Evolutionary conservation across 371 early-diverging fungal genomes (phyloP).

Genomic region (Rhizomucor pusillus): DNA sequence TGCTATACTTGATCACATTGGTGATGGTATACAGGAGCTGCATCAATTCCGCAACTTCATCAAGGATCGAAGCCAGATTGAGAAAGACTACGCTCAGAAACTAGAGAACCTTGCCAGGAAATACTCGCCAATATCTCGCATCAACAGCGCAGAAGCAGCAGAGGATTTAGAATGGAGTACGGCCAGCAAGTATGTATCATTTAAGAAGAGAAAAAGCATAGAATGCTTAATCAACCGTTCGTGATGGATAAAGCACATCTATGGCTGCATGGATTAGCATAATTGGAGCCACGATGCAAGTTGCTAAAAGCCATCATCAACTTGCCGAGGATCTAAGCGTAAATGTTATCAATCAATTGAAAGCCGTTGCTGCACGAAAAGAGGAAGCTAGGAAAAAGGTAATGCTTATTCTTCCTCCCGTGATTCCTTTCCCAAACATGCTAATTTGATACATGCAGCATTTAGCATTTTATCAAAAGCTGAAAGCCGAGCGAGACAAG

Average conservation of each 20-base stretch:
- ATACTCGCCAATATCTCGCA: constrained; percentile 46
- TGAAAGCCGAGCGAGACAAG: constrained; percentile 64
- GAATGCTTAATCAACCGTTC: too few species aligned
- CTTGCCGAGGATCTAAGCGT: constrained; percentile 59
- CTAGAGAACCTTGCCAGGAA: constrained; percentile 68
- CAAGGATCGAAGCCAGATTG: constrained; percentile 70
- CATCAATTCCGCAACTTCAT: constrained; percentile 73
- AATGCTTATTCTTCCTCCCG: too few species aligned
- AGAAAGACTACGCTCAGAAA: constrained; percentile 74
- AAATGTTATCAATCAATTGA: constrained; percentile 57
- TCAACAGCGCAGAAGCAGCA: constrained; percentile 5
- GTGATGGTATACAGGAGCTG: constrained; percentile 60
- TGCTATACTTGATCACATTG: constrained; percentile 52
- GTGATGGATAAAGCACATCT: constrained; percentile 17
- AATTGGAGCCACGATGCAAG: constrained; percentile 55
- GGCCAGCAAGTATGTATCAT: constrained; percentile 25
- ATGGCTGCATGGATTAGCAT: constrained; percentile 53
- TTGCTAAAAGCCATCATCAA: constrained; percentile 54
- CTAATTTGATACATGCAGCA: constrained; percentile 43
- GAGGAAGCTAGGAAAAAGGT: constrained; percentile 81
- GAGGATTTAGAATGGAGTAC: constrained; percentile 37
- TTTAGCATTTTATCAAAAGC: constrained; percentile 61
- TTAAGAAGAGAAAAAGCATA: too few species aligned
- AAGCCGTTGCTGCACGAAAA: constrained; percentile 51
- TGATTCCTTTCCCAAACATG: too few species aligned